Base-by-base conservation (phyloP, 169 alveolate species). In the Sarcocystis neurona region DNA sequence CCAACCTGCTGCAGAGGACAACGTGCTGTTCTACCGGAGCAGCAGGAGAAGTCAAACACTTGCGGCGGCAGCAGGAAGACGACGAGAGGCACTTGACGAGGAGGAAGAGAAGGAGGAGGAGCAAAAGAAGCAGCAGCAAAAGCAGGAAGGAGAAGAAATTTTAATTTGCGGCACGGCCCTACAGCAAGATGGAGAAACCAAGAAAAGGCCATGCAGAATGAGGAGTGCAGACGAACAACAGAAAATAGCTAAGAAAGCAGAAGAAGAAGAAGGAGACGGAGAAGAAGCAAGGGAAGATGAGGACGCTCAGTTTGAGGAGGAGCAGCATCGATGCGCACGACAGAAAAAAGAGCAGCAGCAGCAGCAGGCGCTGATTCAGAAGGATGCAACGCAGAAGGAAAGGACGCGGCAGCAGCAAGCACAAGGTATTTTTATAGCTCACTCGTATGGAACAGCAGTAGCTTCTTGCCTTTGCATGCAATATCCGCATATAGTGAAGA, bases 371-470 rank as follows among this genome's bases (percentile, higher is more conserved):
- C 23, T 53, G 66, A 15, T 15, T 53, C 66, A 53, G 23, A 23
- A 53, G 23, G 12, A 53, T 53, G 66, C 23, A 15, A 12, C 12
- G 66, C 12, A 53, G 23, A 23, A 53, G 66, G 23, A 53, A 23
- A 53, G 23, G 66, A 53, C 12, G 66, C 12, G 12, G 66, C 12
- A 53, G 66, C 66, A 53, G 66, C 12, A 12, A 23, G 23, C 23
- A 23, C 12, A 30, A 6, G 39, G 15, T 72, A 72, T 43, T 30
- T 72, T 4, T 30, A 20, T 72, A 2, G 82, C 82, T 0, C 82
- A 72, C 53, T 72, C 82, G 47, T 72, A 72, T 56, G 82, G 82
- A 0, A 72, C 82, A 12, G 47, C 43, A 1, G 20, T 72, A 10
- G 32, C 82, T 1, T 72, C 82, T 12, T 72, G 82, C 41, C 58